Base-by-base conservation (phyloP, 306 rosid genomes). In the Senna siamea region DNA sequence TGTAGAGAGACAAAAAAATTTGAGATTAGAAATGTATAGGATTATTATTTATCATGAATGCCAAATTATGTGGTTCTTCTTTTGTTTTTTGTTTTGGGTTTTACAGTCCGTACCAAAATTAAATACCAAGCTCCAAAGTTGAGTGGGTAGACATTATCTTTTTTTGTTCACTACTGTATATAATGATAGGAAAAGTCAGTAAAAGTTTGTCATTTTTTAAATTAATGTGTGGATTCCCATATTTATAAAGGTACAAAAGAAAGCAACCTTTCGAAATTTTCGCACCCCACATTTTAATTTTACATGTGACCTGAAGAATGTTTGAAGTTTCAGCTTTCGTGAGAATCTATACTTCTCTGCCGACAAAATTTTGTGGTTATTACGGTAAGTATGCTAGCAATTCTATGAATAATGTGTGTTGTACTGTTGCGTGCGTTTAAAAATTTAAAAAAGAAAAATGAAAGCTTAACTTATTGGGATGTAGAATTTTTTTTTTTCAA, bases 11-110 rank as follows among this genome's bases (percentile, higher is more conserved):
- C 58, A 72, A 4, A 68, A 58, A 66, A 61, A 55, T 51, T 71
- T 64, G 1, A 26, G 30, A 26, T 67, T 52, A 74, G 73, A 73
- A 76, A 30, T 83, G 85, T 83, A 79, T 13, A 85, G 80, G 69
- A 77, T 73, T 70, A 66, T 74, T 56, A 66, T 82, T 70, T 26
- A 3, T 61, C 77, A 35, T 80, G 58, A 48, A 63, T 80, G 78
- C 66, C 83, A 26, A 26, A 26, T 80, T 59, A 77, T 69, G 68
- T 61, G 61, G 40, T 51, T n/a, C n/a, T n/a, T n/a, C n/a, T n/a
- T 51, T 11, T 26, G 30, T 26, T 26, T 26, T 26, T 26, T 26
- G 2, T 38, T 26, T 70, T 23, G 67, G 18, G 44, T 72, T 4
- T 37, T 48, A n/a, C 3, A 4, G 62, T 56, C n/a, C n/a, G 1